A percentile compares a stretch with the other conserved stretches of the same genome.
These are phyloP conservation scores for Macrotyloma uniflorum DNA, from an alignment of 306 rosid species.

Conservation along the genomic window DNA sequence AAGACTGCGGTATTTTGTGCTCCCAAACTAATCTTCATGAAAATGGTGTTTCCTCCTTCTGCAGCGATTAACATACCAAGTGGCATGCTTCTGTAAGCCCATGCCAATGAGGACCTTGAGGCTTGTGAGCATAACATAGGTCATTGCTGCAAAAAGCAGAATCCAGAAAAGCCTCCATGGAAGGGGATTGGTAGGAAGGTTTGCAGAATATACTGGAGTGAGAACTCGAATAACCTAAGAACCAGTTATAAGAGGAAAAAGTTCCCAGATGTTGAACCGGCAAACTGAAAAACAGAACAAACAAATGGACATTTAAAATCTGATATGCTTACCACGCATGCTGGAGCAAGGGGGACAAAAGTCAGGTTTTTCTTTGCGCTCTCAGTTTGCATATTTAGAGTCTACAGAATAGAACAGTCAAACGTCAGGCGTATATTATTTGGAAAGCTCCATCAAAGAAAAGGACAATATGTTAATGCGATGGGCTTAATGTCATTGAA, in stretches of 20 bases:
- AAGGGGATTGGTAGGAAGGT: conserved; percentile 71
- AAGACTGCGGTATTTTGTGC: conserved; percentile 20
- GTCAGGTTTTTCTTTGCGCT: conserved; percentile 78
- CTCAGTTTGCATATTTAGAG: conserved; percentile 73
- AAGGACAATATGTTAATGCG: conserved; percentile 32
- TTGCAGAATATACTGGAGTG: conserved; percentile 87
- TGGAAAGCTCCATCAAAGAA: conserved; percentile 1
- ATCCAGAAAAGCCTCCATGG: conserved; percentile 80
- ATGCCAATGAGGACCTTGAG: conserved; percentile 88
- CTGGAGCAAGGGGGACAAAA: conserved; percentile 94
- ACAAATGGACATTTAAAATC: conserved; percentile 6
- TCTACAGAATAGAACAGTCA: conserved; percentile 47
- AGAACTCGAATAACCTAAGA: conserved; percentile 90
- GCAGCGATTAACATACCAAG: conserved; percentile 89
- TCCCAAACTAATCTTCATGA: conserved; percentile 63
- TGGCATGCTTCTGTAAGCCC: conserved; percentile 75
- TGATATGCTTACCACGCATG: conserved; percentile 83
- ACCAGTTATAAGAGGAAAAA: conserved; percentile 19
- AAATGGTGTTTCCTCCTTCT: conserved; percentile 77
- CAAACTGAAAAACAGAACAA: conserved; percentile 13
- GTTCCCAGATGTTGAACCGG: background rate
- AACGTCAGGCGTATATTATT: conserved; percentile 41
- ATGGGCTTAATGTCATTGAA: conserved; percentile 92
- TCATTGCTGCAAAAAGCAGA: conserved; percentile 58
- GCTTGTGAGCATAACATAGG: conserved; percentile 89